phyloP scores from a whole-genome alignment of 805 yeast species.

The Starmerella riodocensis region DNA sequence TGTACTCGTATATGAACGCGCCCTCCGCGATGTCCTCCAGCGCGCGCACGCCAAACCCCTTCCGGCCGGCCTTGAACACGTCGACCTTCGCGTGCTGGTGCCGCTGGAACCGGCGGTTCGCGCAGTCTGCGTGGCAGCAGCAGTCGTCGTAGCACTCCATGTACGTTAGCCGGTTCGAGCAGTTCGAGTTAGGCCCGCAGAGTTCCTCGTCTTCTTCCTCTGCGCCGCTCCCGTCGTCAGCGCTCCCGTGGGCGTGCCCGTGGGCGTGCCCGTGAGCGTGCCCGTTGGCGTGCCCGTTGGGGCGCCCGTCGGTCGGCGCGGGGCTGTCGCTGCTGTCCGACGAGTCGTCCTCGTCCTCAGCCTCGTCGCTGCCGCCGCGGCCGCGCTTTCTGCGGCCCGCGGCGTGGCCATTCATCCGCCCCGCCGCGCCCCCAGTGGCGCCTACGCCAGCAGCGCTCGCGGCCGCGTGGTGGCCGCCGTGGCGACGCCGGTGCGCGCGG shows the following conservation, averaged over 20 bases:
- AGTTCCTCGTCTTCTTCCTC: slow-evolving; percentile 31
- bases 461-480: background rate
- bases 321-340: slow-evolving; percentile 13
- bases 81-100: slow-evolving; percentile 61
- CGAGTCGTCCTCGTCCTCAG: slow-evolving; percentile 24
- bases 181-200: slow-evolving; percentile 74
- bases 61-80: slow-evolving; percentile 67
- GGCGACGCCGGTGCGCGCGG: background rate
- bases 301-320: too few species aligned
- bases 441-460: background rate
- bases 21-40: slow-evolving; percentile 42
- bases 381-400: background rate
- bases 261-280: too few species aligned
- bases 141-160: slow-evolving; percentile 73
- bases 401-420: background rate
- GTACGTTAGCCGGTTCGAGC: slow-evolving; percentile 83
- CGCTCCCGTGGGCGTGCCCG: too few species aligned
- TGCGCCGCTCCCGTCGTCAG: background rate
- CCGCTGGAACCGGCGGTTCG: slow-evolving; percentile 77
- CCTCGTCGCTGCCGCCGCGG: background rate
- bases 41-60: slow-evolving; percentile 86
- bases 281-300: too few species aligned
- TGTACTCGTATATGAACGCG: slow-evolving; percentile 77
- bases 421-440: too few species aligned
- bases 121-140: slow-evolving; percentile 51